These are phyloP conservation scores for Inonotus obliquus DNA, from an alignment of 1,284 basidiomycete species.

Conservation along the genomic window DNA sequence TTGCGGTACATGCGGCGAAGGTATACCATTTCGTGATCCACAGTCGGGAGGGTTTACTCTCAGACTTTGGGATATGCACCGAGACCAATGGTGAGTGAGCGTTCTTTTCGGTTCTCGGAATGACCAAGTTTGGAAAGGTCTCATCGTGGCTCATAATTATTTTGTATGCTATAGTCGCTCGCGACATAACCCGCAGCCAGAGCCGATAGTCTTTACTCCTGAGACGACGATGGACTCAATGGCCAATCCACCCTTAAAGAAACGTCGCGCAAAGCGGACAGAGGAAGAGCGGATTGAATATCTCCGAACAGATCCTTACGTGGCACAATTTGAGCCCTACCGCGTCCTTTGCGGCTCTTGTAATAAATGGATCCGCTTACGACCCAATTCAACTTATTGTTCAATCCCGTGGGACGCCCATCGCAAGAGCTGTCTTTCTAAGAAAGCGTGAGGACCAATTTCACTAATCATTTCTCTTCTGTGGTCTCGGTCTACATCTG, in stretches of 20 bases:
- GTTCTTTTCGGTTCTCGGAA: neutral
- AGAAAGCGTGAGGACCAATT: constrained; percentile 39
- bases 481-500: neutral
- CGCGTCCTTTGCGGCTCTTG: constrained; percentile 71
- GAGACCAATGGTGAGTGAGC: constrained; percentile 46
- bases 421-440: constrained; percentile 67
- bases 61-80: constrained; percentile 66
- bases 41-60: constrained; percentile 55
- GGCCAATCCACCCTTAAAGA: constrained; percentile 46
- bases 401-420: constrained; percentile 84
- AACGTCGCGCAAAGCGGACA: constrained; percentile 69
- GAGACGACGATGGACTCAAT: constrained; percentile 36
- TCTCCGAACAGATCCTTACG: constrained; percentile 67
- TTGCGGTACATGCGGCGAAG: constrained; percentile 55
- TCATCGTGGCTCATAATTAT: neutral
- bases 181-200: constrained; percentile 25
- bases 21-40: constrained; percentile 61
- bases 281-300: constrained; percentile 76
- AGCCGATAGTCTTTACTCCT: constrained; percentile 38
- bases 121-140: neutral
- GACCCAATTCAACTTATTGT: constrained; percentile 78
- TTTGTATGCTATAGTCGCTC: constrained; percentile 5
- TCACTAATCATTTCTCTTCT: constrained; percentile 3
- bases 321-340: constrained; percentile 72
- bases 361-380: constrained; percentile 76